Evolutionary conservation across 768 basidiomycete species (phyloP).

Genomic region (Russula vinacea): DNA sequence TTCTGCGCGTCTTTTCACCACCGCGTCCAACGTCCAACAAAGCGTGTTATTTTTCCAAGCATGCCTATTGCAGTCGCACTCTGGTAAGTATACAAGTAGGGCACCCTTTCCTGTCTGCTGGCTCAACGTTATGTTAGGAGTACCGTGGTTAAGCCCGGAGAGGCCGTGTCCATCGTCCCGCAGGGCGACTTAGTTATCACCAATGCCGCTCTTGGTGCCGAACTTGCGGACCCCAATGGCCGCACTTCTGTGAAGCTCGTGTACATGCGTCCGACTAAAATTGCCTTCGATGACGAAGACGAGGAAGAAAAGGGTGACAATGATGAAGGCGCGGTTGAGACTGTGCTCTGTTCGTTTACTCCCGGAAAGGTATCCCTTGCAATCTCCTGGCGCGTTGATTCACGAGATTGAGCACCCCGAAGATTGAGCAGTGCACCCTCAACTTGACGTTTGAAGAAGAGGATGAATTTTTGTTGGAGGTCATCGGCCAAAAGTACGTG

Average conservation of each 20-base stretch:
- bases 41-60: constrained; percentile 29
- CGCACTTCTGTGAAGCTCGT: constrained; percentile 67
- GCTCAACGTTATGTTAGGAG: constrained; percentile 48
- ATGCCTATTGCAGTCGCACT: constrained; percentile 64
- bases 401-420: constrained; percentile 8
- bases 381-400: neutral
- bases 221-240: constrained; percentile 56
- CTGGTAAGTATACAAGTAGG: constrained; percentile 45
- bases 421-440: constrained; percentile 76
- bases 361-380: constrained; percentile 64
- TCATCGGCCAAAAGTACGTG: constrained; percentile 77
- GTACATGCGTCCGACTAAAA: constrained; percentile 44
- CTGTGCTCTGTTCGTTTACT: constrained; percentile 74
- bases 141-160: constrained; percentile 53
- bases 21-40: constrained; percentile 14
- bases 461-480: constrained; percentile 62
- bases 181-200: constrained; percentile 73
- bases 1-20: neutral
- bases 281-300: constrained; percentile 47
- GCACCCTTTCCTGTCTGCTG: constrained; percentile 12
- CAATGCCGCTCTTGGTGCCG: constrained; percentile 76
- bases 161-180: constrained; percentile 55
- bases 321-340: constrained; percentile 42
- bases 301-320: constrained; percentile 44
- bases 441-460: constrained; percentile 70